These are phyloP conservation scores for Fusarium tuaranense DNA, from an alignment of 2,329 filamentous ascomycete species.

Conservation along the genomic window DNA sequence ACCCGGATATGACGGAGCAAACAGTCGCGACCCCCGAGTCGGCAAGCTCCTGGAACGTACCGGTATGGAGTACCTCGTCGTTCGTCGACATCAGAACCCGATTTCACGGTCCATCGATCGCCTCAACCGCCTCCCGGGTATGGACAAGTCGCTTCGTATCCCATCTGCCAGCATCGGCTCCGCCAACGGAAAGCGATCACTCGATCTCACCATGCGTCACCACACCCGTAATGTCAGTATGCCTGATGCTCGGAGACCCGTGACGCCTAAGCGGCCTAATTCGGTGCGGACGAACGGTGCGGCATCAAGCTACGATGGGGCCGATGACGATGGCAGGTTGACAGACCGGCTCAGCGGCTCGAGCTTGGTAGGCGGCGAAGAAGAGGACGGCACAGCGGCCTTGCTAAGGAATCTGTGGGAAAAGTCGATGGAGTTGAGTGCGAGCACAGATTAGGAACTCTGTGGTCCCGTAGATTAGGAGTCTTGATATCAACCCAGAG, in stretches of 20 bases:
- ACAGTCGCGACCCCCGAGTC: slow-evolving; percentile 70
- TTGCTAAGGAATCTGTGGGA: slow-evolving; percentile 72
- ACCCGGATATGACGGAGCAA: slow-evolving; percentile 64
- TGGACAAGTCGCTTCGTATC: slow-evolving; percentile 63
- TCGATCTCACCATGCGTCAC: slow-evolving; percentile 49
- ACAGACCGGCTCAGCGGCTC: slow-evolving; percentile 61
- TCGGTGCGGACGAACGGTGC: slow-evolving; percentile 54
- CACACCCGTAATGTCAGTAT: slow-evolving; percentile 56
- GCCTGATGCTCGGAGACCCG: slow-evolving; percentile 48
- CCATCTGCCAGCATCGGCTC: slow-evolving; percentile 54
- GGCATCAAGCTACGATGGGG: slow-evolving; percentile 60
- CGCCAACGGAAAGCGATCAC: slow-evolving; percentile 51
- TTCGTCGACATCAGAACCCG: slow-evolving; percentile 78
- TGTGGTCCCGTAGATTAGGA: neutral
- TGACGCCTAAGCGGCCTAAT: slow-evolving; percentile 48
- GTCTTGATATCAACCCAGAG: neutral
- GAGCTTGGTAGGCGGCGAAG: slow-evolving; percentile 61
- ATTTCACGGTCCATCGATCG: slow-evolving; percentile 70
- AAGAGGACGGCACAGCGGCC: slow-evolving; percentile 63
- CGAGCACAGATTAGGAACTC: slow-evolving; percentile 52
- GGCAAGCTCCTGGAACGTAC: slow-evolving; percentile 75
- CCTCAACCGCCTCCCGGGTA: slow-evolving; percentile 60
- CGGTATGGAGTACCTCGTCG: slow-evolving; percentile 79
- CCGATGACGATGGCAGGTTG: slow-evolving; percentile 56
- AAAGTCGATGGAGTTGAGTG: slow-evolving; percentile 68